Evolutionary conservation across 495 filamentous ascomycete genomes (phyloP).

Genomic region (Letharia lupina): DNA sequence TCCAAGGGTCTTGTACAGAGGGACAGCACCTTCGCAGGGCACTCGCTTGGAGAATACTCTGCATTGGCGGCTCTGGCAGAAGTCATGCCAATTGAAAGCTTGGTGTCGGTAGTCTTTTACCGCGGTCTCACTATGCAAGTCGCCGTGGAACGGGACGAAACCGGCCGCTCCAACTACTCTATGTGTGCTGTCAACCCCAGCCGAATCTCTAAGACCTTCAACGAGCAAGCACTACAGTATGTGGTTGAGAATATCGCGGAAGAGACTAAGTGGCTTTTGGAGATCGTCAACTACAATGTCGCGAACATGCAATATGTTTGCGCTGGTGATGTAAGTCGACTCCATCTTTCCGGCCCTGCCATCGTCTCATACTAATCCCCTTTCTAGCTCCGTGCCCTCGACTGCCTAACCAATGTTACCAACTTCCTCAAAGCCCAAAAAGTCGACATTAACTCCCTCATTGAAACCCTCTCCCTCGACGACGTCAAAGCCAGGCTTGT

Average conservation of each 20-base stretch:
- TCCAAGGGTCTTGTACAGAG: constrained; percentile 91
- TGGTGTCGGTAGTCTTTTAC: constrained; percentile 99
- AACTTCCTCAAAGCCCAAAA: constrained; percentile 95
- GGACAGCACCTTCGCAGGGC: constrained; percentile 93
- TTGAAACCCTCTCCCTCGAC: constrained; percentile 72
- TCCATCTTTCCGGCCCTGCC: constrained; percentile 84
- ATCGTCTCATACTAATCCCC: constrained; percentile 89
- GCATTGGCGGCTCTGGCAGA: constrained; percentile 93
- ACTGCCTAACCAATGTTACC: constrained; percentile 82
- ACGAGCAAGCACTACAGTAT: constrained; percentile 90
- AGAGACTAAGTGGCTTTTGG: constrained; percentile 86
- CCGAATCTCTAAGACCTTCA: constrained; percentile 95
- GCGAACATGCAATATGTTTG: constrained; percentile 98
- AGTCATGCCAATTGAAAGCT: constrained; percentile 97
- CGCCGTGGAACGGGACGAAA: constrained; percentile 89
- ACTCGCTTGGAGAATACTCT: constrained; percentile 97
- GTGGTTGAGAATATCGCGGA: constrained; percentile 89
- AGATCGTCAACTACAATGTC: constrained; percentile 99
- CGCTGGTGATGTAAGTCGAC: constrained; percentile 88
- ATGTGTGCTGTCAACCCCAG: constrained; percentile 99
- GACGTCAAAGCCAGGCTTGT: constrained; percentile 74
- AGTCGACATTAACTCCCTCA: constrained; percentile 89
- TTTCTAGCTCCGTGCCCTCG: constrained; percentile 66
- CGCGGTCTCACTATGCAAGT: constrained; percentile 99
- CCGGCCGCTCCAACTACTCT: constrained; percentile 89